Evolutionary conservation across 176 grass and related monocot genomes (phyloP).

Genomic region (Ensete ventricosum): DNA sequence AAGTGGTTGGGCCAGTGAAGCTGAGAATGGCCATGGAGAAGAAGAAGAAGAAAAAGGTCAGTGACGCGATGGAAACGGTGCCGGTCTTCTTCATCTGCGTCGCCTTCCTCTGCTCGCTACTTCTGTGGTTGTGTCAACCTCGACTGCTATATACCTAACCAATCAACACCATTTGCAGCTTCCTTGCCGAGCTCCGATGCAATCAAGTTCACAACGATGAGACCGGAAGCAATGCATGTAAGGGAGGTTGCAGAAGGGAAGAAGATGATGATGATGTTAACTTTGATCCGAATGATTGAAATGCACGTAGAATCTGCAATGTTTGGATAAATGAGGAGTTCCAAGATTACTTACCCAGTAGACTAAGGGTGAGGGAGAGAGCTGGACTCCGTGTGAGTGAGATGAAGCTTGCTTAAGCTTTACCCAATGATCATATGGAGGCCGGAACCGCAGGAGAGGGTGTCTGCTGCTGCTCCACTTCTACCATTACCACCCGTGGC

Average conservation of each 20-base stretch:
- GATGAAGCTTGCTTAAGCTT: slow-evolving; percentile 35
- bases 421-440: slow-evolving; percentile 51
- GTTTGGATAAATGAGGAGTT: neutral
- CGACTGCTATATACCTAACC: neutral
- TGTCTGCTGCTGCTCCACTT: neutral
- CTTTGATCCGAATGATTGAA: neutral
- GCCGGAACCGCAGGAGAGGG: slow-evolving; percentile 22
- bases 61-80: neutral
- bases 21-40: neutral
- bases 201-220: too few species aligned
- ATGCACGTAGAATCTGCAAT: neutral
- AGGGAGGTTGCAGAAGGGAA: neutral
- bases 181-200: neutral
- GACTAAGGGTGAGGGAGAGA: slow-evolving; percentile 3
- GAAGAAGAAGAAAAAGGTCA: neutral
- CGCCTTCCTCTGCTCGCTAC: neutral
- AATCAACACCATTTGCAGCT: neutral
- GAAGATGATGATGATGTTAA: neutral
- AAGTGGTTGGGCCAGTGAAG: neutral
- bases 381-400: slow-evolving; percentile 26
- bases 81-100: neutral
- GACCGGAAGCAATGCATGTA: too few species aligned
- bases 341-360: neutral
- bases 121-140: neutral
- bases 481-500: neutral